Percentiles rank a stretch among this genome's conserved stretches.
Evolutionary conservation across 768 basidiomycete species (phyloP).

Genomic region (Hypholoma sublateritium): DNA sequence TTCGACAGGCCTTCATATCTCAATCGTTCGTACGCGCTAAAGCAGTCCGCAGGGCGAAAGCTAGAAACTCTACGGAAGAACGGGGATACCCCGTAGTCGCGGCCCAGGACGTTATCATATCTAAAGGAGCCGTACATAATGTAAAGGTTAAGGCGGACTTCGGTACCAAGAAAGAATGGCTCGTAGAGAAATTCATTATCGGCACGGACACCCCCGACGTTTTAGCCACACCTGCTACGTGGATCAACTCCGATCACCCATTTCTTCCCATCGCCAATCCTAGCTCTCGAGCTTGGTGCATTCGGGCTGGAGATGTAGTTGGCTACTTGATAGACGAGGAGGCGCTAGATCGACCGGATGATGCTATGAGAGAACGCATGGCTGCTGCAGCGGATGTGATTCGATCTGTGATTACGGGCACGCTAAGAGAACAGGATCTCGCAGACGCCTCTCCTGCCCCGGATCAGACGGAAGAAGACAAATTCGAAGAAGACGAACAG

Average conservation of each 20-base stretch:
- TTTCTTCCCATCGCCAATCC: constrained; percentile 11
- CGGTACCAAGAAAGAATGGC: background rate
- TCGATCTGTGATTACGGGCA: background rate
- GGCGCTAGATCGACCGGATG: background rate
- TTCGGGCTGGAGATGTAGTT: constrained; percentile 4
- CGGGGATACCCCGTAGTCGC: background rate
- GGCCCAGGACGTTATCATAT: constrained; percentile 3
- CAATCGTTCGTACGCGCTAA: constrained; percentile 8
- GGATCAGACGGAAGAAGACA: background rate
- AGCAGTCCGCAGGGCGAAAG: background rate
- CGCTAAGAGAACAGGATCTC: background rate
- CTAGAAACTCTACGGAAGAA: background rate
- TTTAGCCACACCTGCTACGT: constrained; percentile 8
- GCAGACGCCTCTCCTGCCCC: background rate
- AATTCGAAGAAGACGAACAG: background rate
- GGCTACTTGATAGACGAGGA: background rate
- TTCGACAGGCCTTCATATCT: constrained; percentile 8
- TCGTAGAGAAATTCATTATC: constrained; percentile 8
- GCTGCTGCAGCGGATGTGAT: background rate
- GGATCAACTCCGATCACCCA: constrained; percentile 1
- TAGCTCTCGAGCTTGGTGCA: background rate
- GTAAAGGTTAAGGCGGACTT: constrained; percentile 11
- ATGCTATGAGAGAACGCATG: background rate
- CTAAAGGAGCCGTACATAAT: constrained; percentile 12
- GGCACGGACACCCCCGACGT: constrained; percentile 4